Evolutionary conservation across 2,329 filamentous ascomycete genomes (phyloP).

Genomic region (Cercospora sp.): DNA sequence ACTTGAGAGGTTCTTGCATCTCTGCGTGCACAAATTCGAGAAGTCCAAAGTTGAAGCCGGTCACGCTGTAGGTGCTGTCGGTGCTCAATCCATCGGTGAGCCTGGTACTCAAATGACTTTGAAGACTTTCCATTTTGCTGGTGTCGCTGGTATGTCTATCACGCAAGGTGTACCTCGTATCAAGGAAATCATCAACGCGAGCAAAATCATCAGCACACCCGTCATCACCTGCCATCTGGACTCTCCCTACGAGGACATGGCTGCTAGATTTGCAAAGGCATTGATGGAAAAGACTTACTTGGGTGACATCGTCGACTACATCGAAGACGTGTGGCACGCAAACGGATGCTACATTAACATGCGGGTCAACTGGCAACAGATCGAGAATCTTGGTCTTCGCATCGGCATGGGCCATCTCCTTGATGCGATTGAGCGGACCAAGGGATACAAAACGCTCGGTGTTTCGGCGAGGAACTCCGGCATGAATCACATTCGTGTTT

Average conservation of each 20-base stretch:
- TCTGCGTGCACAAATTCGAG: conserved; percentile 87
- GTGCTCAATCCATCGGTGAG: conserved; percentile 96
- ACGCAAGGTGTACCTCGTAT: conserved; percentile 99
- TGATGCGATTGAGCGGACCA: conserved; percentile 73
- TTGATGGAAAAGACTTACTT: conserved; percentile 94
- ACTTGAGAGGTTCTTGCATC: conserved; percentile 71
- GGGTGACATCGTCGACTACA: conserved; percentile 73
- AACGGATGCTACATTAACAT: conserved; percentile 75
- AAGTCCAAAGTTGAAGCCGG: conserved; percentile 90
- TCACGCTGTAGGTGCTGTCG: conserved; percentile 92
- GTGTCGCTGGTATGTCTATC: conserved; percentile 99
- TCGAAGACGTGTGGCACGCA: conserved; percentile 87
- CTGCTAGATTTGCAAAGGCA: conserved; percentile 87
- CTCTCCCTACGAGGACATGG: conserved; percentile 71
- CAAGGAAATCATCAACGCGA: conserved; percentile 99
- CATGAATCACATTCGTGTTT: conserved; percentile 63
- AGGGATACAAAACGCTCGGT: conserved; percentile 68
- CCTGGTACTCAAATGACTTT: conserved; percentile 98
- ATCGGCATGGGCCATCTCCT: conserved; percentile 73
- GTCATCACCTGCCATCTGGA: conserved; percentile 85
- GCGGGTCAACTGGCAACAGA: conserved; percentile 75
- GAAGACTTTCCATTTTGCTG: conserved; percentile 99
- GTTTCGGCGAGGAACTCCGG: conserved; percentile 34
- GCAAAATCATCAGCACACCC: conserved; percentile 88
- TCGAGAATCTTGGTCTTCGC: conserved; percentile 79